Conservation (phyloP, 169 alveolate genomes). For the Plasmodium reichenowi region DNA sequence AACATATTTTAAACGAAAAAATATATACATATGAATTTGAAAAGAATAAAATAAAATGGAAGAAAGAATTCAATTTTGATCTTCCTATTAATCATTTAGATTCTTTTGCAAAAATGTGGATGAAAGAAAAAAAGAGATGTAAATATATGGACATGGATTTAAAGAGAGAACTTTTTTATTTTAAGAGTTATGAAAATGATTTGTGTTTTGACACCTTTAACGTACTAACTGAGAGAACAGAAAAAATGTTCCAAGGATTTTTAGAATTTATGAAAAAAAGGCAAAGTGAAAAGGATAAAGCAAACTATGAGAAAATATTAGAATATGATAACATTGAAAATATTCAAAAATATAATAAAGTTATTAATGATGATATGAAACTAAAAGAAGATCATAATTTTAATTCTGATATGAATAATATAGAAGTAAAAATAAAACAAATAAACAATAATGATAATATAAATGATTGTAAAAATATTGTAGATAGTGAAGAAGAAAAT, state of each 20-base stretch:
- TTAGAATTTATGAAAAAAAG: constrained; percentile 18
- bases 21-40: constrained; percentile 52
- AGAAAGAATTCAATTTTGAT: constrained; percentile 49
- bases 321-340: neutral
- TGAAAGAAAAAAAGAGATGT: constrained; percentile 63
- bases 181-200: constrained; percentile 37
- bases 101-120: constrained; percentile 61
- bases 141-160: constrained; percentile 14
- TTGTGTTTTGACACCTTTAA: constrained; percentile 29
- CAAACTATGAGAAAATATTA: neutral
- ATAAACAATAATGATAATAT: too few relatives aligned
- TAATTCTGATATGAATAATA: too few relatives aligned
- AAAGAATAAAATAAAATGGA: constrained; percentile 54
- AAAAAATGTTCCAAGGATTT: constrained; percentile 18
- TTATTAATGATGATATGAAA: neutral
- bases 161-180: constrained; percentile 27
- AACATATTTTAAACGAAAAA: constrained; percentile 27
- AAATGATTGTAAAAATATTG: too few relatives aligned
- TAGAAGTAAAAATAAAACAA: too few relatives aligned
- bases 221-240: constrained; percentile 57
- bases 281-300: neutral
- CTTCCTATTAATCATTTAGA: constrained; percentile 55
- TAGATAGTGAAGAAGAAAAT: too few relatives aligned
- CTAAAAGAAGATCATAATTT: neutral
- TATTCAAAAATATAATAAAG: neutral